Conservation (phyloP, 805 yeast species). For the Teunomyces barrocoloradensis region DNA sequence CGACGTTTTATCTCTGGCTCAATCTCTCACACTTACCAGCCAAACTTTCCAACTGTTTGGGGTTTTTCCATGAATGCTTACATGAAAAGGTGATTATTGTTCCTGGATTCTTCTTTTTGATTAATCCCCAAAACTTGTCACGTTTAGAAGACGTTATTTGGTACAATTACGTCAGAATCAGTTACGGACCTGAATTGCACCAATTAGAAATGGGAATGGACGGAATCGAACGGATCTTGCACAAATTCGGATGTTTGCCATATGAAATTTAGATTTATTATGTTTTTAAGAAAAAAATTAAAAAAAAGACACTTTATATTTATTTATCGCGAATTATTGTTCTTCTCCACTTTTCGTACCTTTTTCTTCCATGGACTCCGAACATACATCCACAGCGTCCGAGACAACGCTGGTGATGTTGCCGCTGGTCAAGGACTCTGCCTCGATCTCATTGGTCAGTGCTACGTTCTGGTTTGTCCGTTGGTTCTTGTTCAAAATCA, state of each 20-base stretch:
- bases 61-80: constrained; percentile 61
- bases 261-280: constrained; percentile 12
- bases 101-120: constrained; percentile 61
- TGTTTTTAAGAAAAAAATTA: background rate
- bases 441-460: constrained; percentile 12
- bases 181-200: constrained; percentile 58
- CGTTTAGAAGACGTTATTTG: constrained; percentile 53
- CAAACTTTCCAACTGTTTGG: constrained; percentile 54
- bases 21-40: constrained; percentile 55
- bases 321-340: background rate
- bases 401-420: constrained; percentile 1
- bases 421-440: constrained; percentile 13
- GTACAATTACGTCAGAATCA: constrained; percentile 57
- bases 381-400: background rate
- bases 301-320: too few relatives aligned
- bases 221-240: constrained; percentile 51
- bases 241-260: constrained; percentile 43
- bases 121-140: constrained; percentile 51
- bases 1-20: constrained; percentile 61
- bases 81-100: constrained; percentile 60
- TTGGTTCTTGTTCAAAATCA: constrained; percentile 17
- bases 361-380: background rate
- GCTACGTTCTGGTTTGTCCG: constrained; percentile 16
- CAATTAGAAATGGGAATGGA: constrained; percentile 56
- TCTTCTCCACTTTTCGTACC: background rate